phyloP scores from a whole-genome alignment of 768 basidiomycete species.

The Lepiota brunneoincarnata region DNA sequence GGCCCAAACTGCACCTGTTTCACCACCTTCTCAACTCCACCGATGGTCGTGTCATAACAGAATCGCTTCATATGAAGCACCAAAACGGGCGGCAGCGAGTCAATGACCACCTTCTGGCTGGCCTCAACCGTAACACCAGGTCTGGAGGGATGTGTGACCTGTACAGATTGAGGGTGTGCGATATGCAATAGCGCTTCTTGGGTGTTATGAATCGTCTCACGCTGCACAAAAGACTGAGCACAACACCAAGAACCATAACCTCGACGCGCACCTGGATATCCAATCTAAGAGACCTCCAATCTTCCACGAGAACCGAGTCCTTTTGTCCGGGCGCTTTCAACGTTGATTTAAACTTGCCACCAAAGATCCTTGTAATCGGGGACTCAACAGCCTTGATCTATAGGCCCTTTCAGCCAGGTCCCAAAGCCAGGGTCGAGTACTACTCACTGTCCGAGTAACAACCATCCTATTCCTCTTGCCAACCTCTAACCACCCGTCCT shows the following conservation, averaged over 20 bases:
- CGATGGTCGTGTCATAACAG: constrained; percentile 72
- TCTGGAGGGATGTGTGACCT: constrained; percentile 58
- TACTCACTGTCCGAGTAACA: constrained; percentile 74
- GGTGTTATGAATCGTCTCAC: constrained; percentile 72
- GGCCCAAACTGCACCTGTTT: constrained; percentile 79
- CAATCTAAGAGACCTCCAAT: constrained; percentile 84
- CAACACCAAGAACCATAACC: background rate
- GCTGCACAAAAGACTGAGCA: constrained; percentile 34
- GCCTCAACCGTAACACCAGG: constrained; percentile 69
- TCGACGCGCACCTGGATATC: constrained; percentile 75
- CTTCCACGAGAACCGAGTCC: constrained; percentile 87
- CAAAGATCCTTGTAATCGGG: constrained; percentile 89
- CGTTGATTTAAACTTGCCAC: constrained; percentile 87
- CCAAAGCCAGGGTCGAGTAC: background rate
- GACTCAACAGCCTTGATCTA: constrained; percentile 81
- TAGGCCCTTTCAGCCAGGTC: background rate
- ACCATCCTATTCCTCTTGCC: constrained; percentile 83
- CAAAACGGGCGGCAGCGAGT: constrained; percentile 78
- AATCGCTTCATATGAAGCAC: constrained; percentile 92
- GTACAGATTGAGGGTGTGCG: constrained; percentile 77
- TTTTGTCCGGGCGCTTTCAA: constrained; percentile 77
- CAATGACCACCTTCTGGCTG: constrained; percentile 61
- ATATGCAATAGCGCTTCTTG: constrained; percentile 80
- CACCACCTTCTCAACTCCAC: constrained; percentile 81
- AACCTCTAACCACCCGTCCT: constrained; percentile 90